phyloP scores from a whole-genome alignment of 2,329 filamentous ascomycete species.

The Calonectria pauciramosa region DNA sequence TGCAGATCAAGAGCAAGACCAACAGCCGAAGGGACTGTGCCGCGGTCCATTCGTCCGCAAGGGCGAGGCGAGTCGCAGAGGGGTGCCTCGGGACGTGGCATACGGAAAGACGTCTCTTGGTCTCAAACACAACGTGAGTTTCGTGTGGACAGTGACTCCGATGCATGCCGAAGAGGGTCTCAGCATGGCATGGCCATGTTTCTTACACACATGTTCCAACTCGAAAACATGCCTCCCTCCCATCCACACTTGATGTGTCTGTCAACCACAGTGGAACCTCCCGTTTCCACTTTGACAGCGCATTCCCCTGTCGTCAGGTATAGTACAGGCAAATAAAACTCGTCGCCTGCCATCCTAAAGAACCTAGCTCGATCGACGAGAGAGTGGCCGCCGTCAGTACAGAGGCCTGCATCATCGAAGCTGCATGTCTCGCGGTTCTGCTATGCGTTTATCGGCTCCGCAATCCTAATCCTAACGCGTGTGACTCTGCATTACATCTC shows the following conservation, averaged over 20 bases:
- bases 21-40: neutral
- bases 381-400: constrained; percentile 6
- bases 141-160: constrained; percentile 4
- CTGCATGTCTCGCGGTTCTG: constrained; percentile 25
- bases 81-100: neutral
- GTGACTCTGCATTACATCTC: constrained; percentile 7
- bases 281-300: neutral
- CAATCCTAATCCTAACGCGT: constrained; percentile 24
- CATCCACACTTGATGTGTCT: neutral
- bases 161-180: constrained; percentile 2
- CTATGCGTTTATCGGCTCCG: constrained; percentile 10
- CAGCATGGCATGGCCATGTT: constrained; percentile 1
- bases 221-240: neutral
- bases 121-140: constrained; percentile 6
- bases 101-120: neutral
- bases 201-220: neutral
- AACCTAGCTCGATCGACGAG: neutral
- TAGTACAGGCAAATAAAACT: constrained; percentile 9
- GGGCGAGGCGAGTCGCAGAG: neutral
- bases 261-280: neutral
- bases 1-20: neutral
- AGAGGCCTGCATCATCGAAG: constrained; percentile 21
- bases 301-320: neutral
- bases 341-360: neutral
- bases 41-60: neutral